Percentiles rank a stretch among this genome's conserved stretches.
phyloP scores from a whole-genome alignment of 768 basidiomycete genomes.

The Hypholoma fasciculare region DNA sequence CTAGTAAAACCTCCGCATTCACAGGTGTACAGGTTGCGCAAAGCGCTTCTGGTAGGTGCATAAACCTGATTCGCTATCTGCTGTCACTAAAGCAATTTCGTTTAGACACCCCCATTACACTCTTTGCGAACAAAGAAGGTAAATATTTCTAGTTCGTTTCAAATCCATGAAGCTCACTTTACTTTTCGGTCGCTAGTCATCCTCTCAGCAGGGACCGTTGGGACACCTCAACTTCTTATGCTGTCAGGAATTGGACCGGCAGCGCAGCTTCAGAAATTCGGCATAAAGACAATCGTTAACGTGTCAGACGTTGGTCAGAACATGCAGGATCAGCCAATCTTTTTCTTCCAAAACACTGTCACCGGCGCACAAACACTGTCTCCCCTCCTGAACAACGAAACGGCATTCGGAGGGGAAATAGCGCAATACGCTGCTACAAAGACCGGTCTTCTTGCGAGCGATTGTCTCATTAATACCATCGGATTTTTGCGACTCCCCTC shows the following conservation, averaged over 20 bases:
- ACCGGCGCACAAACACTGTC: conserved; percentile 22
- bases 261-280: conserved; percentile 30
- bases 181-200: conserved; percentile 16
- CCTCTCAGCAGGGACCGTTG: conserved; percentile 34
- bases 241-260: conserved; percentile 43
- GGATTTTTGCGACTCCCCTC: conserved; percentile 28
- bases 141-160: background rate
- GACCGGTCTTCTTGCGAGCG: conserved; percentile 26
- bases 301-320: conserved; percentile 45
- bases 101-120: background rate
- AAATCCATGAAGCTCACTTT: background rate
- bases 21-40: conserved; percentile 17
- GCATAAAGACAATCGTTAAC: conserved; percentile 35
- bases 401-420: conserved; percentile 9
- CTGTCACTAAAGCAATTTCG: background rate
- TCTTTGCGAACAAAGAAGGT: conserved; percentile 27
- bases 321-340: conserved; percentile 38
- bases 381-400: conserved; percentile 17
- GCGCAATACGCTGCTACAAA: conserved; percentile 24
- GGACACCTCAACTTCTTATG: conserved; percentile 33
- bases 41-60: background rate
- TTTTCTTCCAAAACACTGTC: conserved; percentile 21
- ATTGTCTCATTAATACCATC: conserved; percentile 22
- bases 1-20: conserved; percentile 14
- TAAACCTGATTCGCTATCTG: too few species aligned